phyloP scores from a whole-genome alignment of 2,329 filamentous ascomycete genomes.

The Trichothecium roseum region DNA sequence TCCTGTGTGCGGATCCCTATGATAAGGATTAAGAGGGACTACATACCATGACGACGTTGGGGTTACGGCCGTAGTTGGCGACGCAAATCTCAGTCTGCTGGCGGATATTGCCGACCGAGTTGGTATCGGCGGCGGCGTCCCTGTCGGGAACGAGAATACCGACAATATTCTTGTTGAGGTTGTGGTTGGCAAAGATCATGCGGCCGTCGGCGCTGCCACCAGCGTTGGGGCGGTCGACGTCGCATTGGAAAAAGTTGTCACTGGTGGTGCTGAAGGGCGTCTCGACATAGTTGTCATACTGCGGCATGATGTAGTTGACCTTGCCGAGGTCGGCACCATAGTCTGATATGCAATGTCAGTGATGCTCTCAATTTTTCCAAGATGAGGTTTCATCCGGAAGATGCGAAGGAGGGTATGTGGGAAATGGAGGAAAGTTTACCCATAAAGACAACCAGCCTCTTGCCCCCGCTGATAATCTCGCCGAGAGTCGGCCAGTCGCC shows the following conservation, averaged over 20 bases:
- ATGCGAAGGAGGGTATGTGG: too few species aligned
- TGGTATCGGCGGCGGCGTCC: constrained; percentile 18
- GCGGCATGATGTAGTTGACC: constrained; percentile 47
- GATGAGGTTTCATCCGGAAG: too few species aligned
- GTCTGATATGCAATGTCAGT: too few species aligned
- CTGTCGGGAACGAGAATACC: constrained; percentile 25
- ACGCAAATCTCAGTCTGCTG: constrained; percentile 15
- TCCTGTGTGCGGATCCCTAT: neutral
- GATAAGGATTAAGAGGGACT: neutral
- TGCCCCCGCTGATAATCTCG: constrained; percentile 47
- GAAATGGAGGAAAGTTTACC: constrained; percentile 29
- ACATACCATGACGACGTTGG: constrained; percentile 18
- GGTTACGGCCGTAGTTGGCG: constrained; percentile 9
- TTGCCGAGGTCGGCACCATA: constrained; percentile 34
- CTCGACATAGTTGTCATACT: constrained; percentile 56
- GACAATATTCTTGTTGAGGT: constrained; percentile 9
- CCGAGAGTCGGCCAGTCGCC: constrained; percentile 57
- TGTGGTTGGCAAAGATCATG: constrained; percentile 13
- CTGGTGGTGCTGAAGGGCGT: constrained; percentile 53
- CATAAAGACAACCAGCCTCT: constrained; percentile 56
- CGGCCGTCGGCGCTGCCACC: constrained; percentile 16
- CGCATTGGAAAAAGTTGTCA: constrained; percentile 48
- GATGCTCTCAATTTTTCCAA: too few species aligned
- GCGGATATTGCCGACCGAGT: constrained; percentile 19
- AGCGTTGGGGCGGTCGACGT: constrained; percentile 43